Evolutionary conservation across 495 filamentous ascomycete genomes (phyloP).

Genomic region (Polyplosphaeria fusca): DNA sequence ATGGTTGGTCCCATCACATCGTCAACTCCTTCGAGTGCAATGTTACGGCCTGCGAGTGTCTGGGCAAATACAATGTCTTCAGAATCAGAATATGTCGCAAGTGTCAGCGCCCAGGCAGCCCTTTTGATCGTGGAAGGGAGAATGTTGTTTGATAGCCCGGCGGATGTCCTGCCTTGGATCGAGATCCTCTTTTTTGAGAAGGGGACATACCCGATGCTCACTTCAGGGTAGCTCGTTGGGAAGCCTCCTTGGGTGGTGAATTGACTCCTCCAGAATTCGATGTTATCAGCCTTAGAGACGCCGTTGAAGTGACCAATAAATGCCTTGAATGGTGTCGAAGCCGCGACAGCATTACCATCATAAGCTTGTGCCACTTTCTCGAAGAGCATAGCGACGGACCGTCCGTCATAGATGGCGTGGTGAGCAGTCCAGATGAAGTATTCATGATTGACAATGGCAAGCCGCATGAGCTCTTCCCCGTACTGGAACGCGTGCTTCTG

Average conservation of each 20-base stretch:
- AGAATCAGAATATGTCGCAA: conserved; percentile 46
- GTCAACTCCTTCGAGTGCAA: conserved; percentile 49
- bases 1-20: conserved; percentile 54
- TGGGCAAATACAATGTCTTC: conserved; percentile 55
- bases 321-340: conserved; percentile 7
- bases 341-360: conserved; percentile 9
- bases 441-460: conserved; percentile 15
- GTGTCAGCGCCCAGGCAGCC: conserved; percentile 53
- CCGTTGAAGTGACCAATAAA: conserved; percentile 15
- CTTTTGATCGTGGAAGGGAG: conserved; percentile 50
- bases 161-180: not conserved
- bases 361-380: conserved; percentile 19
- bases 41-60: conserved; percentile 54
- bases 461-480: conserved; percentile 9
- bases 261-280: conserved; percentile 34
- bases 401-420: conserved; percentile 40
- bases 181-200: conserved; percentile 16
- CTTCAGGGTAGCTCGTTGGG: conserved; percentile 16
- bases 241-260: conserved; percentile 17
- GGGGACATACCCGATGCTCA: conserved; percentile 14
- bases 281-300: not conserved
- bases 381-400: conserved; percentile 18
- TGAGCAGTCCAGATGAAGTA: conserved; percentile 38
- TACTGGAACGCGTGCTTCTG: conserved; percentile 9
- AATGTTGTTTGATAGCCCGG: conserved; percentile 18